Percentiles rank a stretch among this genome's conserved stretches.
phyloP scores from a whole-genome alignment of 208 protist genomes.

The Leishmania guyanensis region DNA sequence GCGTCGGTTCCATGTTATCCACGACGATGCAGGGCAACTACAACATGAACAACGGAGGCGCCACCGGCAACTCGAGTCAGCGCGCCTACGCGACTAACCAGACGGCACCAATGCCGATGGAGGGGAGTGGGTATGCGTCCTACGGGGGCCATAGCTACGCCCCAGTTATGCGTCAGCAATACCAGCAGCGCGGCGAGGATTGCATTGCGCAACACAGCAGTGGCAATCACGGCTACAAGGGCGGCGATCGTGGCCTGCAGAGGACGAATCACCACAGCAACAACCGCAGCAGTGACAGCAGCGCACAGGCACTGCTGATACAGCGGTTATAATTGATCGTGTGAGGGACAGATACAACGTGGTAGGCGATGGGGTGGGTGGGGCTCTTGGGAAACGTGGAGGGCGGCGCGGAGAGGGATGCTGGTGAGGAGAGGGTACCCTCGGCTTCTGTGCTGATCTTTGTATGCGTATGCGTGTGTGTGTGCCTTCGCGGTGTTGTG shows the following conservation, averaged over 20 bases:
- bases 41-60: background rate
- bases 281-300: constrained; percentile 20
- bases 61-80: background rate
- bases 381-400: background rate
- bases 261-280: constrained; percentile 3
- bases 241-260: background rate
- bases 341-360: background rate
- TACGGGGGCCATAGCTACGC: background rate
- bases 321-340: background rate
- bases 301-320: background rate
- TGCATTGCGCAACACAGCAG: background rate
- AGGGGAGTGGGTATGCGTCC: background rate
- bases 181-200: background rate
- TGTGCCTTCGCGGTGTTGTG: background rate
- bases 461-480: constrained; percentile 10
- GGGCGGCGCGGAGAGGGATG: background rate
- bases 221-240: background rate
- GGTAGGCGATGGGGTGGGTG: background rate
- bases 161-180: background rate
- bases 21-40: background rate
- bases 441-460: background rate
- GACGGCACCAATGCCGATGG: constrained; percentile 3
- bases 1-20: background rate
- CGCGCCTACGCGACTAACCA: background rate
- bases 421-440: background rate